Percentiles rank a stretch among this genome's conserved stretches.
Conservation (phyloP, 352 stramenopile genomes). For the Globisporangium uncinulatum region DNA sequence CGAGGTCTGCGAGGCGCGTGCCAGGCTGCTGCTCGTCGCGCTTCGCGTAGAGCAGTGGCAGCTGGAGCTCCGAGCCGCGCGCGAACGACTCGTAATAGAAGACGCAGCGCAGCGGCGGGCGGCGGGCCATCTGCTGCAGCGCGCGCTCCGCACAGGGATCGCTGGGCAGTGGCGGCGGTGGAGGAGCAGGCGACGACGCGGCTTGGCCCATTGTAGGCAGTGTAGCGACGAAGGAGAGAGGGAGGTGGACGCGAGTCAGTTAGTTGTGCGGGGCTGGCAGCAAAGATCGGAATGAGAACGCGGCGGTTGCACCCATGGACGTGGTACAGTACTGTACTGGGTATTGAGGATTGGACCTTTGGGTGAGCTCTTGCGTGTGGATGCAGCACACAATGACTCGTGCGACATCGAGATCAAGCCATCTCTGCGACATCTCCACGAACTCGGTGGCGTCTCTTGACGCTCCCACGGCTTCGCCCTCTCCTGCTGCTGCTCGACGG, state of each 20-base stretch:
- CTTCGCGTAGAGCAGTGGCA: constrained; percentile 67
- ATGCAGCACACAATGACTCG: no score
- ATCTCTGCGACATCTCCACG: no score
- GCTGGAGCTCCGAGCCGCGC: constrained; percentile 39
- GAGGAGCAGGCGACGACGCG: not conserved
- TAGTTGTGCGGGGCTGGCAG: no score
- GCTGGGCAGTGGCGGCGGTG: not conserved
- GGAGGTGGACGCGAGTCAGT: not conserved
- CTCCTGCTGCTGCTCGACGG: no score
- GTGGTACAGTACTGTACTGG: not conserved
- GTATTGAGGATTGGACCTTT: not conserved
- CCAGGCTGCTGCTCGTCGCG: constrained; percentile 16
- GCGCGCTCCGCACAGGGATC: constrained; percentile 3
- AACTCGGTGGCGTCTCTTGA: no score
- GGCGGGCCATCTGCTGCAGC: constrained; percentile 23
- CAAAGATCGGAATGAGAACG: not conserved
- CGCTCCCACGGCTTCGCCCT: no score
- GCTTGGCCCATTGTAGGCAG: not conserved
- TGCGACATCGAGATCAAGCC: no score
- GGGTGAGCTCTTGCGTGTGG: not conserved
- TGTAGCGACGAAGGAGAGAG: not conserved
- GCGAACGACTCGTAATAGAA: constrained; percentile 64
- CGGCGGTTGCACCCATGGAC: not conserved
- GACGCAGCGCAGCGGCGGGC: constrained; percentile 54
- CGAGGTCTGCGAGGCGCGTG: constrained; percentile 66